Evolutionary conservation across 164 flowering plant species (phyloP).

Genomic region (Vitis cinerea): DNA sequence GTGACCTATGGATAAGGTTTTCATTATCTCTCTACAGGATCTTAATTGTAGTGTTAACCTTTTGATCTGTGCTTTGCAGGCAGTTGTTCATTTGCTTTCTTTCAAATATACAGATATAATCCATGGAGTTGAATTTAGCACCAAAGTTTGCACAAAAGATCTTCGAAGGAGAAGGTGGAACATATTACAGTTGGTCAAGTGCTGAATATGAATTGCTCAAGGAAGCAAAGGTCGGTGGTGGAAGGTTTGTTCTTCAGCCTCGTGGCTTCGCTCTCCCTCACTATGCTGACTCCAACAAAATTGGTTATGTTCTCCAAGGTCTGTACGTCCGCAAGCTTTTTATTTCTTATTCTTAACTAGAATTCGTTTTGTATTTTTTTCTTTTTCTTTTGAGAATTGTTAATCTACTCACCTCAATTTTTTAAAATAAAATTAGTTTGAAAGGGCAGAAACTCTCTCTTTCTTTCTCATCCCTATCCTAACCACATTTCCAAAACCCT

Average conservation of each 20-base stretch:
- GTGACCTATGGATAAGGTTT: too few relatives aligned
- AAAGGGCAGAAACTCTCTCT: too few relatives aligned
- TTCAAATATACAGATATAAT: too few relatives aligned
- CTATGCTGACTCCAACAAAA: constrained; percentile 33
- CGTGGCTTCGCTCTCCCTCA: constrained; percentile 40
- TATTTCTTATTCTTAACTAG: background rate
- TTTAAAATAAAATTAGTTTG: too few relatives aligned
- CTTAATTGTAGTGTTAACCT: too few relatives aligned
- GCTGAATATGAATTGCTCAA: constrained; percentile 15
- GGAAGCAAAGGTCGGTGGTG: constrained; percentile 29
- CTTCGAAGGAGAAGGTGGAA: constrained; percentile 30
- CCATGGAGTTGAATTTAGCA: constrained; percentile 10
- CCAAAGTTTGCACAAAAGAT: constrained; percentile 7
- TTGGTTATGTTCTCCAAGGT: constrained; percentile 45
- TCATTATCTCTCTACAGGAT: too few relatives aligned
- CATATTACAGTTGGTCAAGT: constrained; percentile 27
- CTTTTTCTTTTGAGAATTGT: background rate
- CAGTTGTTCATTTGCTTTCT: too few relatives aligned
- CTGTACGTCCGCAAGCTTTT: background rate
- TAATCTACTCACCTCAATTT: too few relatives aligned
- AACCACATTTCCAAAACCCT: too few relatives aligned
- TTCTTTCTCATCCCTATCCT: too few relatives aligned
- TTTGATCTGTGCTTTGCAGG: too few relatives aligned
- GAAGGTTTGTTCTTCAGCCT: constrained; percentile 25
- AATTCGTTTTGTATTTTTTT: background rate